Base-by-base conservation (phyloP, 164 flowering plant genomes). In the Nymphaea colorata region DNA sequence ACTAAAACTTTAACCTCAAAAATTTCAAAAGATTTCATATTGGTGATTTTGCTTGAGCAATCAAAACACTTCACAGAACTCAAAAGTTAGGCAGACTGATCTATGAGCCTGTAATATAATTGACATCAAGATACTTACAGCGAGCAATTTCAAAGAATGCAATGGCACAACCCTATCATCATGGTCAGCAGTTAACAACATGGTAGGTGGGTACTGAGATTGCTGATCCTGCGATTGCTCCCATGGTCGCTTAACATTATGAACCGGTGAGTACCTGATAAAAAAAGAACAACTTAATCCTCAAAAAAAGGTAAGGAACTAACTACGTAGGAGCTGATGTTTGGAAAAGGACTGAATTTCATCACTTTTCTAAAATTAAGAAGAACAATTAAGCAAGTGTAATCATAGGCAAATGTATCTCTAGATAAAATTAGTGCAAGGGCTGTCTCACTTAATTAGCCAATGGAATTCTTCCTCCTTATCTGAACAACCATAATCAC, bases 161-260 rank as follows among this genome's bases (percentile, higher is more conserved):
- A 95, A 70, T 57, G 99, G 99, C 69, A 95, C 98, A 44, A 95
- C 99, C 43, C 99, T 81, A 67, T 95, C 99, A 81, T 95, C 99
- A 71, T 95, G 99, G 79, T 95, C 99, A 68, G 99, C 99, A 5
- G 99, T 92, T 82, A 95, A 79, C 43, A 95, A 70, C 97, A 95
- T 88, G 72, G 91, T 90, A 25, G 99, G 47, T 18, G 99, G 99
- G 68, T 92, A 95, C 73, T 92, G 97, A 55, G 59, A 62, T 45
- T 72, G 61, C 66, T 67, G 67, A 75, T 74, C 82, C 60, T 76
- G 69, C 59, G 69, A 69, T 69, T 76, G 69, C 67, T 95, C 98
- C 99, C 99, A 92, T 64, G 97, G 99, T 71, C 91, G 84, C 73
- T 78, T 81, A n/a, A 95, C 97, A 79, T 95, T 95, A 69, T 95